Evolutionary conservation across 768 basidiomycete species (phyloP).

Genomic region (Mycena crocata): DNA sequence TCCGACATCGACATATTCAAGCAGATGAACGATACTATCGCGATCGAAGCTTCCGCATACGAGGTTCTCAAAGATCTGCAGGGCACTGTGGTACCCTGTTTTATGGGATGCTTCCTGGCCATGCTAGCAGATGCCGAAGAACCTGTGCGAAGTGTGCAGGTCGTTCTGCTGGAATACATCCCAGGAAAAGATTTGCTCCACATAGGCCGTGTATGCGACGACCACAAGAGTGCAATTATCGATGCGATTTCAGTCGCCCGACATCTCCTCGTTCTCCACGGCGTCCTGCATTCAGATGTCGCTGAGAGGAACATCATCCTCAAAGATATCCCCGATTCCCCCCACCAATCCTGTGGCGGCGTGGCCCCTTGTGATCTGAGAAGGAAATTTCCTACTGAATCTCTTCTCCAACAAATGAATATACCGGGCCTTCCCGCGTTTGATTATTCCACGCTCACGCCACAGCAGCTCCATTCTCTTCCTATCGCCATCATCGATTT

Average conservation of each 20-base stretch:
- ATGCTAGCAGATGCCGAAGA: neutral
- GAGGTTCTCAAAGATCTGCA: neutral
- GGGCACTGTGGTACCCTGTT: neutral
- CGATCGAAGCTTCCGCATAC: neutral
- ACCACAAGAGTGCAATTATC: neutral
- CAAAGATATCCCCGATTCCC: neutral
- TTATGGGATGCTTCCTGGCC: neutral
- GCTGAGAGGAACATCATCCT: neutral
- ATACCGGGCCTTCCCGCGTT: neutral
- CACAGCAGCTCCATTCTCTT: neutral
- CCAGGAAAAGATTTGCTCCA: neutral
- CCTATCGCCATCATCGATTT: constrained; percentile 5
- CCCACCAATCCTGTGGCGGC: neutral
- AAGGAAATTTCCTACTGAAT: neutral
- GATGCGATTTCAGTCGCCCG: neutral
- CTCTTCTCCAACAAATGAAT: neutral
- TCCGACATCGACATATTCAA: neutral
- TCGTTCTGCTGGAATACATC: neutral
- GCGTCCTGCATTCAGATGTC: neutral
- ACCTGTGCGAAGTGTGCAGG: neutral
- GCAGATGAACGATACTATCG: neutral
- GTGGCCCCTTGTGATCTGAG: neutral
- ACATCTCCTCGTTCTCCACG: neutral
- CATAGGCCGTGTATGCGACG: neutral
- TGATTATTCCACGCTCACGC: neutral